Base-by-base conservation (phyloP, 2,329 filamentous ascomycete genomes). In the Fusarium sarcochroum region DNA sequence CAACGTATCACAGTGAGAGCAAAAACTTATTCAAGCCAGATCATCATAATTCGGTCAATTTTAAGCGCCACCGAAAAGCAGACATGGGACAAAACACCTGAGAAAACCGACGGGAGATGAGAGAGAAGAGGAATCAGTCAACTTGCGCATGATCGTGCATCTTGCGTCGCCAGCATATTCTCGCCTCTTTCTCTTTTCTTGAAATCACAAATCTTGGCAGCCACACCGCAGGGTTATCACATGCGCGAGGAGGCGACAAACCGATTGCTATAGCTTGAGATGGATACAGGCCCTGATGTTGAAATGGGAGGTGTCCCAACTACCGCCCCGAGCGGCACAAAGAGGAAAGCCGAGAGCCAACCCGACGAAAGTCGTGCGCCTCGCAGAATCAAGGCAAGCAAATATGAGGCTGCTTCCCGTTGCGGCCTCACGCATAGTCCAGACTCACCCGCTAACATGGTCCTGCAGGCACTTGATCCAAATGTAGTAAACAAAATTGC, bases 401-500 rank as follows among this genome's bases (percentile, higher is more conserved):
- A 55, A 27, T 47, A 40, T 17, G 40, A 35, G 35, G 47, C 30
- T 30, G 38, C 30, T 45, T 57, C 46, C 52, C 56, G 14, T 45
- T 59, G n/a, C 17, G 37, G 25, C 59, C 53, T 51, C n/a, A 30
- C 20, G 44, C 53, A 57, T 54, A 41, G 38, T n/a, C 41, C 34
- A 34, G 23, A 20, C 44, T 38, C 40, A 23, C 30, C 40, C 13
- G 47, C 53, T 73, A 40, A 73, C 51, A 42, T 38, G 27, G 49
- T 49, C 13, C n/a, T 45, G 13, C 55, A 97, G 90, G 92, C 95
- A 15, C 87, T 99, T 25, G 93, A 97, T 75, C 90, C 92, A 67
- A 91, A 96, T 81, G 96, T 99, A 21, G 92, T 99, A 70, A 99
- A 98, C 84, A 99, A 98, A 79, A 99, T 99, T 71, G 96, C 96